These are phyloP conservation scores for Oidium heveae DNA, from an alignment of 2,329 filamentous ascomycete species.

Conservation along the genomic window DNA sequence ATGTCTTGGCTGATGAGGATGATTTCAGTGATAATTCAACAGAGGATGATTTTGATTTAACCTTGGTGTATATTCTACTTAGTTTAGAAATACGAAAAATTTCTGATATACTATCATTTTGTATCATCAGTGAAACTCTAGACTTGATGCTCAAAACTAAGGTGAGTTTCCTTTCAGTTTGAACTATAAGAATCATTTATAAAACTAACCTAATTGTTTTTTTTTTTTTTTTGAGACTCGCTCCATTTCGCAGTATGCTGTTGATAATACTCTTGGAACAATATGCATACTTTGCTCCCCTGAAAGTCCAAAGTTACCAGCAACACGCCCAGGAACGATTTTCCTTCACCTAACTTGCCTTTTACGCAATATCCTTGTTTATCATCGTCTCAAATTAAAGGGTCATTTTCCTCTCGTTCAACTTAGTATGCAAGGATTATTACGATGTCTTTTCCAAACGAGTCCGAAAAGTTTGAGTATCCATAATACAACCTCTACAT, in stretches of 20 bases:
- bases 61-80: conserved; percentile 8
- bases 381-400: conserved; percentile 33
- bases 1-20: background rate
- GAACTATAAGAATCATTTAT: too few species aligned
- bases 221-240: conserved; percentile 5
- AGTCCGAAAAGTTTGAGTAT: conserved; percentile 9
- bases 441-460: conserved; percentile 24
- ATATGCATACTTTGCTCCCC: conserved; percentile 13
- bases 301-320: conserved; percentile 6
- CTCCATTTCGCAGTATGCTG: conserved; percentile 13
- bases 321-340: conserved; percentile 7
- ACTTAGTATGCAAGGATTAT: conserved; percentile 27
- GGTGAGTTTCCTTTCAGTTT: conserved; percentile 3
- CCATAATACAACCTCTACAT: too few species aligned
- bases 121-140: conserved; percentile 11
- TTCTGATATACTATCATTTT: conserved; percentile 10
- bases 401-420: conserved; percentile 35
- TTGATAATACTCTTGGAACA: conserved; percentile 13
- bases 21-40: conserved; percentile 2
- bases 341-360: conserved; percentile 21
- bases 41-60: conserved; percentile 7
- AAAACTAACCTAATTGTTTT: too few species aligned
- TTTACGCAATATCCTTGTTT: conserved; percentile 29
- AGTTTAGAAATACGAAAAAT: conserved; percentile 7
- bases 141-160: conserved; percentile 14